A percentile compares a stretch with the other conserved stretches of the same genome.
Conservation (phyloP, 495 filamentous ascomycete species). For the Aspergillus indologenus region DNA sequence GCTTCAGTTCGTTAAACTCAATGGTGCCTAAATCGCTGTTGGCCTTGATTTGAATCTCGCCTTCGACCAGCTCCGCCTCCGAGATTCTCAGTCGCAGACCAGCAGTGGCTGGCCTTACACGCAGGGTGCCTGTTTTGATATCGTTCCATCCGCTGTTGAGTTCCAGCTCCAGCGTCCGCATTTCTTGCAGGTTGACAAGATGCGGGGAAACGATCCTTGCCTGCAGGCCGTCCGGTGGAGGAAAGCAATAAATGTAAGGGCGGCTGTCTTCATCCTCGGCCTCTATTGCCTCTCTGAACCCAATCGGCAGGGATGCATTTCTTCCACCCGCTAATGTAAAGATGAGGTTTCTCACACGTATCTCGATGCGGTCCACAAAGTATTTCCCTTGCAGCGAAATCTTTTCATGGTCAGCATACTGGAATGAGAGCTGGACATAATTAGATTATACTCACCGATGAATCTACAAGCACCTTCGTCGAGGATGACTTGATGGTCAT, state of each 20-base stretch:
- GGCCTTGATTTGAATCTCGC: slow-evolving; percentile 50
- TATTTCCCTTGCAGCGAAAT: slow-evolving; percentile 71
- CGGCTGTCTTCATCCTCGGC: slow-evolving; percentile 34
- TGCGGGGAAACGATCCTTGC: slow-evolving; percentile 46
- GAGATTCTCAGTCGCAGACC: slow-evolving; percentile 79
- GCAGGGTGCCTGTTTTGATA: slow-evolving; percentile 63
- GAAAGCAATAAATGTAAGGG: slow-evolving; percentile 51
- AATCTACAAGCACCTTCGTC: slow-evolving; percentile 40
- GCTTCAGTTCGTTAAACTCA: slow-evolving; percentile 54
- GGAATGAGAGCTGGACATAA: not conserved
- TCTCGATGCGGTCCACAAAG: slow-evolving; percentile 66
- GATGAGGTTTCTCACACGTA: slow-evolving; percentile 65
- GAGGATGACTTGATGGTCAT: slow-evolving; percentile 37
- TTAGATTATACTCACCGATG: slow-evolving; percentile 28
- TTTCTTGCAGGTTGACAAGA: slow-evolving; percentile 68
- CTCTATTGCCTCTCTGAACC: slow-evolving; percentile 42
- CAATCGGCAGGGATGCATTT: slow-evolving; percentile 33
- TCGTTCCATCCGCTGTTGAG: slow-evolving; percentile 75
- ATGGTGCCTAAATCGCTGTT: slow-evolving; percentile 66
- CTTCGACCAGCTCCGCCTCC: slow-evolving; percentile 58
- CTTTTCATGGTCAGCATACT: slow-evolving; percentile 37
- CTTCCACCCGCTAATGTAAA: slow-evolving; percentile 47
- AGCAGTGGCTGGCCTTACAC: slow-evolving; percentile 77
- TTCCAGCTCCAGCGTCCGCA: slow-evolving; percentile 70
- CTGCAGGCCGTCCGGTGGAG: slow-evolving; percentile 45